Conservation (phyloP, 495 filamentous ascomycete genomes). For the Tirmania nivea region DNA sequence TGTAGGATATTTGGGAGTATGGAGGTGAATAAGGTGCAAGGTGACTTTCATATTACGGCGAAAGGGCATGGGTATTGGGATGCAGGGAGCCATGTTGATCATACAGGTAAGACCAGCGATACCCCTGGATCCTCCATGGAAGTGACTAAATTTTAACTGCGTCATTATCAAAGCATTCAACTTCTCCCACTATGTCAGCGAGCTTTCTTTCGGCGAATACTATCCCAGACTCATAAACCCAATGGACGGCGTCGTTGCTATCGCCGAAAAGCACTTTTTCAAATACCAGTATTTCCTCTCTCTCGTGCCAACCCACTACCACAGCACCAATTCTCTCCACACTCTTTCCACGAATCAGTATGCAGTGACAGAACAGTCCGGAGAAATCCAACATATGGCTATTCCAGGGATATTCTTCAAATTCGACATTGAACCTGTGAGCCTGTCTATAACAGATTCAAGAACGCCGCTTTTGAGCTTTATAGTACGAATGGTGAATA, state of each 20-base stretch:
- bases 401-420: conserved; percentile 96
- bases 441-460: conserved; percentile 64
- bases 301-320: conserved; percentile 84
- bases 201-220: conserved; percentile 89
- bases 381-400: conserved; percentile 39
- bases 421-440: conserved; percentile 94
- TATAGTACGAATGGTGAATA: conserved; percentile 47
- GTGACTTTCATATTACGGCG: conserved; percentile 96
- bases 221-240: conserved; percentile 87
- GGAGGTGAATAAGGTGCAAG: conserved; percentile 87
- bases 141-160: conserved; percentile 14
- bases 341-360: conserved; percentile 93
- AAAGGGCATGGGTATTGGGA: conserved; percentile 82
- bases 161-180: conserved; percentile 48
- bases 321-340: conserved; percentile 30
- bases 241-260: conserved; percentile 70
- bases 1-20: conserved; percentile 81
- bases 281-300: conserved; percentile 98
- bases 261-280: conserved; percentile 56
- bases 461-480: conserved; percentile 51
- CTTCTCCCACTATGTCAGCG: conserved; percentile 91
- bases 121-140: too few relatives aligned
- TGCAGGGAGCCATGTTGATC: conserved; percentile 60
- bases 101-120: conserved; percentile 46
- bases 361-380: conserved; percentile 71